A percentile compares a stretch with the other conserved stretches of the same genome.
These are phyloP conservation scores for Rhododendron henanense DNA, from an alignment of 148 eudicot genomes.

Conservation along the genomic window DNA sequence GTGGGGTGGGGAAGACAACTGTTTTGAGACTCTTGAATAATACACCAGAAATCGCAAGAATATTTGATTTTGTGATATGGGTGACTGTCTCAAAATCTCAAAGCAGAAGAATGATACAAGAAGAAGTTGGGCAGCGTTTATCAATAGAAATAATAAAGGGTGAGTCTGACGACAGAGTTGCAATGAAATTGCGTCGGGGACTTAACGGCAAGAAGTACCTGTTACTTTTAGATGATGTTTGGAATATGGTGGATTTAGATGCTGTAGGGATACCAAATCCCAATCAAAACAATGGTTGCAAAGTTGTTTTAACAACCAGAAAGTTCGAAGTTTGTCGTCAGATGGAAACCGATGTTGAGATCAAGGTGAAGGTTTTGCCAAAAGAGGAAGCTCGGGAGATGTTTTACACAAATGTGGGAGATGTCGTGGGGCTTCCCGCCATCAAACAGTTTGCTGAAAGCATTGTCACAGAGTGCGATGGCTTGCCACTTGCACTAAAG, in stretches of 20 bases:
- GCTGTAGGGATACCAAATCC: not conserved
- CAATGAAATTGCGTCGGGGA: not conserved
- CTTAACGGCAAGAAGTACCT: not conserved
- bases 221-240: slow-evolving; percentile 7
- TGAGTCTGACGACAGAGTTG: not conserved
- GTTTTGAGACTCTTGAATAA: no score
- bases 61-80: no score
- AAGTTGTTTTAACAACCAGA: slow-evolving; percentile 1
- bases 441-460: not conserved
- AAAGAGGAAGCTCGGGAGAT: not conserved
- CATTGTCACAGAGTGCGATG: not conserved
- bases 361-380: not conserved
- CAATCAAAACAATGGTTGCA: not conserved
- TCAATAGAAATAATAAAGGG: not conserved
- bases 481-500: slow-evolving; percentile 5
- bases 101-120: not conserved
- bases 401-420: not conserved
- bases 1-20: no score
- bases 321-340: not conserved
- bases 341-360: not conserved
- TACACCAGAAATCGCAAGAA: no score
- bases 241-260: not conserved
- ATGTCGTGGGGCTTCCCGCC: not conserved
- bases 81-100: not conserved
- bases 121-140: not conserved